Percentiles rank a stretch among this genome's conserved stretches.
These are phyloP conservation scores for Rosa multiflora DNA, from an alignment of 306 rosid species.

Conservation along the genomic window DNA sequence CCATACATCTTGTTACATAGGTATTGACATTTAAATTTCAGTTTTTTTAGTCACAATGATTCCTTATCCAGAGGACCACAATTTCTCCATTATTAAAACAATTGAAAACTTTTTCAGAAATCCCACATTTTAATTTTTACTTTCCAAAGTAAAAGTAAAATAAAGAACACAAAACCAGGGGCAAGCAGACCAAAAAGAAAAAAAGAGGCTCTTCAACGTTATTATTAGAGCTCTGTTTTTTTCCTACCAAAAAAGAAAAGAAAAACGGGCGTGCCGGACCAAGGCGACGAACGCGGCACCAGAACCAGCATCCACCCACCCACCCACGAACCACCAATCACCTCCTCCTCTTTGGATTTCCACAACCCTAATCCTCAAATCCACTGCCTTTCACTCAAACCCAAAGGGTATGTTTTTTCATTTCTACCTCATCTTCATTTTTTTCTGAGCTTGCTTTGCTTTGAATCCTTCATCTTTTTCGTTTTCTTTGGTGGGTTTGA, in stretches of 20 bases:
- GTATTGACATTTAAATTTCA: not conserved
- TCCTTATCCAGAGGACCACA: not conserved
- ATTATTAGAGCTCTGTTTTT: not conserved
- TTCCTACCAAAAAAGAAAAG: not conserved
- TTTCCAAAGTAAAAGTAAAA: not conserved
- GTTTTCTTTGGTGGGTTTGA: conserved; percentile 13
- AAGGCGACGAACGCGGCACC: conserved; percentile 3
- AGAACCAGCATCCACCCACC: conserved; percentile 2
- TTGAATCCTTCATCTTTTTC: conserved; percentile 1
- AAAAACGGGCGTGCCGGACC: conserved; percentile 7
- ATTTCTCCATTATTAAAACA: not conserved
- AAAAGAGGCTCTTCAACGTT: not conserved
- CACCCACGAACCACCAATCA: not conserved
- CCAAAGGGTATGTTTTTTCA: conserved; percentile 2
- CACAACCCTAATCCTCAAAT: not conserved
- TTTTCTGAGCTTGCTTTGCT: not conserved
- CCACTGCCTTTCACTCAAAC: not conserved
- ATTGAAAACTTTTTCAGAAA: not conserved
- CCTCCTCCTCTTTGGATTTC: not conserved
- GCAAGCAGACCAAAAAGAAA: not conserved
- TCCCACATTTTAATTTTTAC: not conserved
- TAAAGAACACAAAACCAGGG: not conserved
- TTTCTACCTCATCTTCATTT: not conserved
- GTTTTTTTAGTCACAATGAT: not conserved
- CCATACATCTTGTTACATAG: not conserved